A percentile compares a stretch with the other conserved stretches of the same genome.
phyloP scores from a whole-genome alignment of 2,329 filamentous ascomycete species.

The Ilyonectria destructans region DNA sequence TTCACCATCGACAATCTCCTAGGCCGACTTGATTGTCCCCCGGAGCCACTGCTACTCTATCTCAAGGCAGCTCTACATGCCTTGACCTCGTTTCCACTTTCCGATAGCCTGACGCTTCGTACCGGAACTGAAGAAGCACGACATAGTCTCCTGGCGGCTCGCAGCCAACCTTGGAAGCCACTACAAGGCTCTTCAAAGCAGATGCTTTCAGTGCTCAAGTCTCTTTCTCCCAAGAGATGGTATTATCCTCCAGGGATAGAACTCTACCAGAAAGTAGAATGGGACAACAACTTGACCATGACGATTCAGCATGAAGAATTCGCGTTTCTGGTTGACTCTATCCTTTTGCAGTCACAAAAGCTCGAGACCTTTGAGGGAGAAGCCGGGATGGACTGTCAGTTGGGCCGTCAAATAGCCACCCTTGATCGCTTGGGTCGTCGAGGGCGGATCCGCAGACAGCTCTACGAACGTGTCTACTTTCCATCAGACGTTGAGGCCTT shows the following conservation, averaged over 20 bases:
- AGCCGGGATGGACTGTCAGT: background rate
- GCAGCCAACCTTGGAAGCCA: conserved; percentile 66
- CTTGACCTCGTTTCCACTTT: conserved; percentile 70
- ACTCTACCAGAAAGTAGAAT: conserved; percentile 55
- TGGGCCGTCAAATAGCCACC: background rate
- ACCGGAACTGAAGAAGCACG: conserved; percentile 76
- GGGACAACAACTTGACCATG: conserved; percentile 52
- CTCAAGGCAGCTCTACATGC: conserved; percentile 74
- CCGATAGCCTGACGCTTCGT: conserved; percentile 70
- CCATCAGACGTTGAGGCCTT: conserved; percentile 13
- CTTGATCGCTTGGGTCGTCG: conserved; percentile 12
- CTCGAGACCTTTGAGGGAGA: conserved; percentile 45
- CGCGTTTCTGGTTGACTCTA: conserved; percentile 46
- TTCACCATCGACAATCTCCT: conserved; percentile 71
- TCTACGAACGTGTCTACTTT: conserved; percentile 39
- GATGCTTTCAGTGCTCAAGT: conserved; percentile 23
- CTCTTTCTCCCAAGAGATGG: conserved; percentile 50
- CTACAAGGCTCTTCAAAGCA: conserved; percentile 35
- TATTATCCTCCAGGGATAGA: conserved; percentile 58
- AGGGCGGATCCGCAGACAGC: conserved; percentile 33
- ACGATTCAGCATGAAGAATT: conserved; percentile 59
- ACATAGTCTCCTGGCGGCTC: conserved; percentile 64
- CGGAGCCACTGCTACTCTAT: conserved; percentile 70
- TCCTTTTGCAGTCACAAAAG: conserved; percentile 51
- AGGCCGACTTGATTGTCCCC: conserved; percentile 70